Evolutionary conservation across 2,329 filamentous ascomycete genomes (phyloP).

Genomic region (Neoarthrinium moseri): DNA sequence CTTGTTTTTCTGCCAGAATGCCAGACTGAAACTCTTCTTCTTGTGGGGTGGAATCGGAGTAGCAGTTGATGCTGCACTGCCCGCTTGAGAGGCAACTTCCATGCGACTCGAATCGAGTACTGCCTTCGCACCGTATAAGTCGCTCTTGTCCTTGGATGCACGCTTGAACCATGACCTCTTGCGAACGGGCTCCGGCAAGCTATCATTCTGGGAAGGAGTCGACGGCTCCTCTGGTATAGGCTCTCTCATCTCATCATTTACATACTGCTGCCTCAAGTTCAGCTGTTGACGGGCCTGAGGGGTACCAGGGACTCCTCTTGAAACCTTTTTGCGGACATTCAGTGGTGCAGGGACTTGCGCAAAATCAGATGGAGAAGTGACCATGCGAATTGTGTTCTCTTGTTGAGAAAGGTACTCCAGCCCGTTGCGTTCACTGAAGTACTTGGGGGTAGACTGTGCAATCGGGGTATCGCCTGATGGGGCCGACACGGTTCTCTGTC

Average conservation of each 20-base stretch:
- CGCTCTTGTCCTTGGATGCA: slow-evolving; percentile 36
- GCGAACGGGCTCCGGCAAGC: slow-evolving; percentile 30
- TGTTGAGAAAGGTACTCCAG: slow-evolving; percentile 45
- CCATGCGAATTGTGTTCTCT: slow-evolving; percentile 54
- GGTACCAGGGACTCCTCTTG: slow-evolving; percentile 14
- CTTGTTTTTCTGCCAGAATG: slow-evolving; percentile 54
- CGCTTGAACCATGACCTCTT: slow-evolving; percentile 56
- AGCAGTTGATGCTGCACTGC: slow-evolving; percentile 20
- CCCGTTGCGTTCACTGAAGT: slow-evolving; percentile 30
- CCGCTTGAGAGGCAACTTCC: slow-evolving; percentile 17
- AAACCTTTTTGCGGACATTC: slow-evolving; percentile 39
- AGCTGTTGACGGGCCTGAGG: slow-evolving; percentile 12
- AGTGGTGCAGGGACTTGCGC: slow-evolving; percentile 36
- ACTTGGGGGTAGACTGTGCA: slow-evolving; percentile 16
- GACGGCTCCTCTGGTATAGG: slow-evolving; percentile 16
- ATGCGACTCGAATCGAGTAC: slow-evolving; percentile 13
- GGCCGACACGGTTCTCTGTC: slow-evolving; percentile 45
- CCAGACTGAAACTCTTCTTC: slow-evolving; percentile 50
- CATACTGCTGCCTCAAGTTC: slow-evolving; percentile 25
- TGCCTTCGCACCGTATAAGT: slow-evolving; percentile 13
- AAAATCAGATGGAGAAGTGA: slow-evolving; percentile 44
- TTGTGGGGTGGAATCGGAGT: slow-evolving; percentile 28
- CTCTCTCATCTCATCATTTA: slow-evolving; percentile 17
- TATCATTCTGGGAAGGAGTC: slow-evolving; percentile 16
- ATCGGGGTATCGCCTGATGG: slow-evolving; percentile 26